phyloP scores from a whole-genome alignment of 2,329 filamentous ascomycete species.

The Aureobasidium sp. region DNA sequence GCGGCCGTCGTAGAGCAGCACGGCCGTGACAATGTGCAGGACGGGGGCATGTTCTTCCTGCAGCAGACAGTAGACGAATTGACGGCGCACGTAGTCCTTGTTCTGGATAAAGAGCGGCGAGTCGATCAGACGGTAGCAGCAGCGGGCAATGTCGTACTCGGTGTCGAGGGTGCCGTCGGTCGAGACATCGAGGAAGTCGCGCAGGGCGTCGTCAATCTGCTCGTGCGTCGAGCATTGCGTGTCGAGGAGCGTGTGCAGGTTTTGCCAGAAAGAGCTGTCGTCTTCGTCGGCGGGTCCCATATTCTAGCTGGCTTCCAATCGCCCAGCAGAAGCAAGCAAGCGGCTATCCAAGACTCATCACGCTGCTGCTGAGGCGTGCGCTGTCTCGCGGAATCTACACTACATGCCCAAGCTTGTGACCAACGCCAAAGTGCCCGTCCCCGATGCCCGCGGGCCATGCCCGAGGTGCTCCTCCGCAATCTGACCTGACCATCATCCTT shows the following conservation, averaged over 20 bases:
- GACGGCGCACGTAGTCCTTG: conserved; percentile 78
- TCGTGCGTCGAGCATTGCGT: conserved; percentile 49
- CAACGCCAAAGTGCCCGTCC: not conserved
- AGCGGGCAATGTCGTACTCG: conserved; percentile 72
- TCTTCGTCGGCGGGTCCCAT: conserved; percentile 53
- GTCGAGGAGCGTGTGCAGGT: conserved; percentile 46
- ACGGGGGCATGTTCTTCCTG: conserved; percentile 74
- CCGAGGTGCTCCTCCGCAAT: too few relatives aligned
- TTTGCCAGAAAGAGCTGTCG: conserved; percentile 75
- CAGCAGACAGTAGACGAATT: conserved; percentile 85
- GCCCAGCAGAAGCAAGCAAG: not conserved
- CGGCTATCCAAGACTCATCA: conserved; percentile 10
- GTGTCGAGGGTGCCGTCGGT: conserved; percentile 61
- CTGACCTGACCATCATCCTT: too few relatives aligned
- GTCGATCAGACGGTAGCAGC: conserved; percentile 68
- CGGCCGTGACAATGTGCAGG: conserved; percentile 74
- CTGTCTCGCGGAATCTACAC: not conserved
- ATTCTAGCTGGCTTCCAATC: conserved; percentile 23
- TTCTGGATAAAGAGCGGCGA: conserved; percentile 67
- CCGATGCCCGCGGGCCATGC: not conserved
- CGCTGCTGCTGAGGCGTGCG: not conserved
- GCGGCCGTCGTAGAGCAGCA: conserved; percentile 81
- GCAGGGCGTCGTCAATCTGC: conserved; percentile 74
- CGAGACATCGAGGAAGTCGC: conserved; percentile 58
- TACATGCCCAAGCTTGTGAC: not conserved